Evolutionary conservation across 768 basidiomycete genomes (phyloP), one percentile per base, ranked within the genome.

Genomic region (Lactifluus hygrophoroides): DNA sequence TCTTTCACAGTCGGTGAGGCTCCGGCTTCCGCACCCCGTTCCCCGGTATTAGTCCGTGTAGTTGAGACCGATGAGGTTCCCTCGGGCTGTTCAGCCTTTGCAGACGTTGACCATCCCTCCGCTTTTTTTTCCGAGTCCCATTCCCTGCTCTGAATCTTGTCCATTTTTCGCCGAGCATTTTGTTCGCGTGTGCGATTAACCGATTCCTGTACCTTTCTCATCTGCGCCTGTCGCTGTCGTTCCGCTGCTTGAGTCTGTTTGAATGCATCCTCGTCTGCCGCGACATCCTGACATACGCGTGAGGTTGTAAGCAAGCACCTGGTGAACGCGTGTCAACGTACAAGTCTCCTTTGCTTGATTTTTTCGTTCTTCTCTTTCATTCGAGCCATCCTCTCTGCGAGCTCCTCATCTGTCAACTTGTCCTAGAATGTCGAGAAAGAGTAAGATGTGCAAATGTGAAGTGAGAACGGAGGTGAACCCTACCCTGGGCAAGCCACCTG

Each of bases 191-290:
- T 79, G 28, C 78, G 79, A 68, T 91, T 76, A 58, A 91, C 75
- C 34, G 75, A 75, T 60, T 83, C 80, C 70, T 91, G 90, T 38
- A 85, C 77, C 67, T 83, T 85, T 58, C 82, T 81, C 54, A 68
- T 78, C 40, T 80, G 75, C 7, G 76, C 84, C 59, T 77, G 75
- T 67, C 77, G 84, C 48, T 71, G 76, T 25, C 81, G 81, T 50
- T 89, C 87, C 0, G 71, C 71, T 56, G 85, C 83, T 65, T 90
- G 82, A 5, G 77, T 81, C 72, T 88, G 78, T 60, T 76, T 78
- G 73, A 88, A 91, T 7, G 86, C 86, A 11, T 85, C 84, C 70
- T 88, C 86, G 62, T 92, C 90, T 35, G 88, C 87, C 70, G 82
- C 77, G 6, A 92, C 88, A 62, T 88, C 87, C 88, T 89, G 63